phyloP scores from a whole-genome alignment of 2,329 filamentous ascomycete genomes.

The Exophiala oligosperma region DNA sequence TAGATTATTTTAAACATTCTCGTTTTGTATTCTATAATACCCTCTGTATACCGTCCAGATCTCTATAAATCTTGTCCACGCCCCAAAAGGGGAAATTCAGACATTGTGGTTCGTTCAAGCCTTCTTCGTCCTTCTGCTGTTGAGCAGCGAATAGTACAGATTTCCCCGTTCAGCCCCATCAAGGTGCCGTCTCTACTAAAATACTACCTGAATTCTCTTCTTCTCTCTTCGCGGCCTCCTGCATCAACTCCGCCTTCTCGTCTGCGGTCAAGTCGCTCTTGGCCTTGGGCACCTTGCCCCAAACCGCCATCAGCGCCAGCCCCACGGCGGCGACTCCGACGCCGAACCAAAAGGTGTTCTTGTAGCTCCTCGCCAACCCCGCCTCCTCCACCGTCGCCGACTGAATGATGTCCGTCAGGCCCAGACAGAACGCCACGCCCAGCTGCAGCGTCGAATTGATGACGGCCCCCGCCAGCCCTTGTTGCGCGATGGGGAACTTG shows the following conservation, averaged over 20 bases:
- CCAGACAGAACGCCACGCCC: constrained; percentile 70
- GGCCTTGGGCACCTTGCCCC: constrained; percentile 57
- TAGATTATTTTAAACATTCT: neutral
- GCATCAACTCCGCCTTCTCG: constrained; percentile 46
- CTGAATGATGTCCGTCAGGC: constrained; percentile 64
- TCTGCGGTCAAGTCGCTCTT: constrained; percentile 60
- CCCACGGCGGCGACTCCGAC: constrained; percentile 55
- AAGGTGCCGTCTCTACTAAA: neutral
- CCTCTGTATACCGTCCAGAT: neutral
- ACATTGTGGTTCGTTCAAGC: neutral
- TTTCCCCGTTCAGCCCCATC: neutral
- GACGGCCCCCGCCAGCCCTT: constrained; percentile 70
- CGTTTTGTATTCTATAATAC: neutral
- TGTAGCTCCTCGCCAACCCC: constrained; percentile 56
- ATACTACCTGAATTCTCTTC: neutral
- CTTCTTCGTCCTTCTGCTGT: neutral
- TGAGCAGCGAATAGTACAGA: neutral
- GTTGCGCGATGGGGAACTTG: constrained; percentile 62
- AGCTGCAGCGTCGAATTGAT: constrained; percentile 71
- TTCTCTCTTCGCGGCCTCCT: constrained; percentile 16
- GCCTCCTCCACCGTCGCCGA: constrained; percentile 46
- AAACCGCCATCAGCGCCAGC: constrained; percentile 53
- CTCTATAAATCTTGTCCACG: neutral
- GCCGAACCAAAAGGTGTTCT: constrained; percentile 57
- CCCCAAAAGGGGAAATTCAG: neutral